Percentiles rank a stretch among this genome's conserved stretches.
These are phyloP conservation scores for Penicillium sp. DNA, from an alignment of 2,329 filamentous ascomycete genomes.

Conservation along the genomic window DNA sequence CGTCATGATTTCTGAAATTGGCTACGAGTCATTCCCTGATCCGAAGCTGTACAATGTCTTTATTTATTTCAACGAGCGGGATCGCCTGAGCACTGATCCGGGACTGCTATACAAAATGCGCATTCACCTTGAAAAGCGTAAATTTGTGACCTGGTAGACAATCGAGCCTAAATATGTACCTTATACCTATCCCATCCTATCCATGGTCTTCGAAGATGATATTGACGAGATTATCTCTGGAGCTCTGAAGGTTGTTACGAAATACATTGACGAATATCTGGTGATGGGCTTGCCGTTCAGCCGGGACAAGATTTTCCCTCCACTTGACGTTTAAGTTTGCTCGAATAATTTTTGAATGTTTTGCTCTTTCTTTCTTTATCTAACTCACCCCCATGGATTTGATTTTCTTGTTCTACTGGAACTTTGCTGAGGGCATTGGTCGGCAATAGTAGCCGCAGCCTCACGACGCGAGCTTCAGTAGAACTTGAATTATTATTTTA, in stretches of 20 bases:
- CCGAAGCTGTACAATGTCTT: neutral
- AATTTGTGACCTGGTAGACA: neutral
- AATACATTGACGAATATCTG: no score
- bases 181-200: neutral
- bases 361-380: no score
- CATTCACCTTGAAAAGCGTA: neutral
- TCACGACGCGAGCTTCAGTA: neutral
- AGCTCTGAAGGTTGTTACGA: no score
- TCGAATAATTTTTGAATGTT: no score
- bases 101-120: neutral
- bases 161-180: neutral
- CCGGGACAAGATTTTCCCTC: no score
- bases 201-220: neutral
- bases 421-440: constrained; percentile 1
- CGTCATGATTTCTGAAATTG: neutral
- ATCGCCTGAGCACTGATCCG: neutral
- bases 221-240: no score
- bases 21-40: neutral
- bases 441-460: neutral
- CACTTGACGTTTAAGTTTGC: no score
- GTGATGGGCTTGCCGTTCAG: no score
- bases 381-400: neutral
- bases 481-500: neutral
- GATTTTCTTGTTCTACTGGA: neutral
- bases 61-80: neutral